phyloP scores from a whole-genome alignment of 352 stramenopile genomes.

The Pythium brachiatum region DNA sequence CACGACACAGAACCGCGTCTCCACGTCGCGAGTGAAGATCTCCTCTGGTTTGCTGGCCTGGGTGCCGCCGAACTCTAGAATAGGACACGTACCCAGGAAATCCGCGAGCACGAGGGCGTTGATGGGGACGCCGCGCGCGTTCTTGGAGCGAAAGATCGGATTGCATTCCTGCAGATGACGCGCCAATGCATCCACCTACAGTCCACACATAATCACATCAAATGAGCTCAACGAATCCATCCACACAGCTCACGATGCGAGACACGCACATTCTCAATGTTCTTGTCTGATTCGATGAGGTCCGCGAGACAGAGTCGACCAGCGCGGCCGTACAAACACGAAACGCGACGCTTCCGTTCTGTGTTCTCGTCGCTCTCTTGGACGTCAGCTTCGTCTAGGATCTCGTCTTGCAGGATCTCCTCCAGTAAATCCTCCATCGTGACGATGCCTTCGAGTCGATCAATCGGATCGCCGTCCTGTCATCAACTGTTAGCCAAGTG shows the following conservation, averaged over 20 bases:
- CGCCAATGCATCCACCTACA: slow-evolving; percentile 29
- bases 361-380: slow-evolving; percentile 34
- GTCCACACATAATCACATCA: neutral
- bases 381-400: slow-evolving; percentile 95
- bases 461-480: slow-evolving; percentile 79
- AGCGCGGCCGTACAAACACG: slow-evolving; percentile 41
- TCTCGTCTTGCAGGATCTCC: slow-evolving; percentile 95
- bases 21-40: slow-evolving; percentile 29
- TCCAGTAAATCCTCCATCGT: slow-evolving; percentile 99
- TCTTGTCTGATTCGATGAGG: slow-evolving; percentile 38
- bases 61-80: slow-evolving; percentile 28
- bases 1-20: slow-evolving; percentile 33
- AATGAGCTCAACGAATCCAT: no score
- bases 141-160: slow-evolving; percentile 34
- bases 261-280: slow-evolving; percentile 31
- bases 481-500: slow-evolving; percentile 5
- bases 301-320: slow-evolving; percentile 48
- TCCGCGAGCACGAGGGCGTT: slow-evolving; percentile 22
- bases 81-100: slow-evolving; percentile 32
- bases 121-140: slow-evolving; percentile 27
- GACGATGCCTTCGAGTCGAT: slow-evolving; percentile 95
- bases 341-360: slow-evolving; percentile 47
- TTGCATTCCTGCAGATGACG: slow-evolving; percentile 34
- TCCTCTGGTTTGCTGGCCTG: slow-evolving; percentile 17
- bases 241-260: no score